Percentiles rank a stretch among this genome's conserved stretches.
phyloP scores from a whole-genome alignment of 116 monocot species.

The Iris pallida region DNA sequence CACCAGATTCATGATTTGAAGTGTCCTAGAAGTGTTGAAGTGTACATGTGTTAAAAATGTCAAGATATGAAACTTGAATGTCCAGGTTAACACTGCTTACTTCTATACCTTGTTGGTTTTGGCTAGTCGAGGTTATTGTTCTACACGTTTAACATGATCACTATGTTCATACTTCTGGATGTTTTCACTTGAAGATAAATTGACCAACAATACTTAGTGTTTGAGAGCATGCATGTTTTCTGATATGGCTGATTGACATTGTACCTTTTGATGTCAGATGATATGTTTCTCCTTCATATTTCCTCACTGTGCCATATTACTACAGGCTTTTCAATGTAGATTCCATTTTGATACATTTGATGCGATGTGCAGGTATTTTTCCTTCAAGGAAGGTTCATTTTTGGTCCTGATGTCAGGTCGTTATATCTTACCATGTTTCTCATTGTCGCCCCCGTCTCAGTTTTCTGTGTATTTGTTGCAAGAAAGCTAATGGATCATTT shows the following conservation, averaged over 20 bases:
- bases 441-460: constrained; percentile 36
- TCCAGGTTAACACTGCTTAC: too few species aligned
- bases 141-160: too few species aligned
- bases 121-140: too few species aligned
- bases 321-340: neutral
- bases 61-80: too few species aligned
- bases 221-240: too few species aligned
- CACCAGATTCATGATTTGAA: too few species aligned
- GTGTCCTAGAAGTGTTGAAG: too few species aligned
- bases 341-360: neutral
- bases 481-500: constrained; percentile 49
- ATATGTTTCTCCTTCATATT: neutral
- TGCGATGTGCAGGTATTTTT: constrained; percentile 42
- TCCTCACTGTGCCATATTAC: neutral
- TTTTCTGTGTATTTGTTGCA: constrained; percentile 53
- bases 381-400: constrained; percentile 52
- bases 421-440: constrained; percentile 49
- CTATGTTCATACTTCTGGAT: too few species aligned
- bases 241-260: neutral
- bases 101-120: too few species aligned
- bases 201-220: too few species aligned
- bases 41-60: too few species aligned
- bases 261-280: neutral
- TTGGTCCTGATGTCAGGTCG: constrained; percentile 63
- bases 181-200: too few species aligned